These are phyloP conservation scores for Penicillium sp. DNA, from an alignment of 2,329 filamentous ascomycete genomes.

Conservation along the genomic window DNA sequence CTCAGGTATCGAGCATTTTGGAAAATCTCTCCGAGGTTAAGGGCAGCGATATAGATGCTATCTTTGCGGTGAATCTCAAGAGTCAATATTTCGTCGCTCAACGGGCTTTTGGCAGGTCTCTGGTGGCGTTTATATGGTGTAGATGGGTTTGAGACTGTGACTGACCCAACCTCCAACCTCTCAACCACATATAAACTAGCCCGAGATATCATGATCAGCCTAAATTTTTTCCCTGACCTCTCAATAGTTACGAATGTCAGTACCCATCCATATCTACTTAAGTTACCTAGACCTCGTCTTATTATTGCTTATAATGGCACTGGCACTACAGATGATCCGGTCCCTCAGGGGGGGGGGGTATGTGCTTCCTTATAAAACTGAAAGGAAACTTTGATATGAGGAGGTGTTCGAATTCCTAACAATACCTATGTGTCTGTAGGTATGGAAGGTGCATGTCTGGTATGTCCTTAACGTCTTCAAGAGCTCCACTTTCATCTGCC, in stretches of 20 bases:
- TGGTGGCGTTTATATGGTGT: conserved; percentile 18
- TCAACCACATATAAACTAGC: not conserved
- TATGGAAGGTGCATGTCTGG: no score
- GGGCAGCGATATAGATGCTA: conserved; percentile 15
- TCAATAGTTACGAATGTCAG: not conserved
- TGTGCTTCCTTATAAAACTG: no score
- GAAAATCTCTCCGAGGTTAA: conserved; percentile 6
- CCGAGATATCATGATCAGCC: not conserved
- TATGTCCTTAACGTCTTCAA: not conserved
- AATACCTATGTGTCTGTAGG: no score
- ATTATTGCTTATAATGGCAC: not conserved
- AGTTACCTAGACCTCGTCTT: not conserved
- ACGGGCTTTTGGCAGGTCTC: conserved; percentile 18
- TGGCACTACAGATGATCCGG: not conserved
- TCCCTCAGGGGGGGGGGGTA: not conserved
- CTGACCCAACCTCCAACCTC: not conserved
- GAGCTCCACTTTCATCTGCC: not conserved
- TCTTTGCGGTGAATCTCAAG: conserved; percentile 20
- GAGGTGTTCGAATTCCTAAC: no score
- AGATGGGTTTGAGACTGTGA: not conserved
- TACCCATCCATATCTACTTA: no score
- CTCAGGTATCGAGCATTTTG: conserved; percentile 20
- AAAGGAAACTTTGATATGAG: no score
- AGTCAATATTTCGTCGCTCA: conserved; percentile 21
- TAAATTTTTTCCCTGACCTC: not conserved